Conservation (phyloP, 176 grass and related monocot species). For the Alloteropsis semialata region DNA sequence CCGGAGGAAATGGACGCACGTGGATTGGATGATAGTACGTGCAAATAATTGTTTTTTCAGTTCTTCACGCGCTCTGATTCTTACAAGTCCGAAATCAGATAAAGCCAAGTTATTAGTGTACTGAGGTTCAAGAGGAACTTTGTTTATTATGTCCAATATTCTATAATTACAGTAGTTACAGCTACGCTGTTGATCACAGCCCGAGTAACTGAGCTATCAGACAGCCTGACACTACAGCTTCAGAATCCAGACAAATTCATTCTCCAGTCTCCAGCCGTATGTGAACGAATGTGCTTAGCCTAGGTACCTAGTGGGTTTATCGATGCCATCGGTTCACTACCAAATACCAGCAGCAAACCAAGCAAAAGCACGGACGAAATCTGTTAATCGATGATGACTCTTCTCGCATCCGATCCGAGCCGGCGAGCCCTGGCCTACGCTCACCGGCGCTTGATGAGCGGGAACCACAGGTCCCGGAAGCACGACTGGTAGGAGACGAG, state of each 20-base stretch:
- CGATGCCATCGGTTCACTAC: too few relatives aligned
- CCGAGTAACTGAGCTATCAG: background rate
- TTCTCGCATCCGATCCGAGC: background rate
- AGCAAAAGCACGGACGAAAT: background rate
- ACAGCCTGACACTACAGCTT: background rate
- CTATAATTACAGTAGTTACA: background rate
- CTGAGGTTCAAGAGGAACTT: background rate
- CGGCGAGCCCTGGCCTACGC: background rate
- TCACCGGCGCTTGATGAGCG: slow-evolving; percentile 48
- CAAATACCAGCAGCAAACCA: background rate
- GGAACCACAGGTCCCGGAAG: slow-evolving; percentile 82
- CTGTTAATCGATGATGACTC: background rate
- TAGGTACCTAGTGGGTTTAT: too few relatives aligned
- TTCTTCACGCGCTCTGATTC: background rate
- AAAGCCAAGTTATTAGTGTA: background rate
- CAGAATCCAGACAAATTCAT: background rate
- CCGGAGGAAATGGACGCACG: background rate
- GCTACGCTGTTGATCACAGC: background rate
- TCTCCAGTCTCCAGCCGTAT: too few relatives aligned
- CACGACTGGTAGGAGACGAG: slow-evolving; percentile 94
- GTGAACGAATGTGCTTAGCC: too few relatives aligned
- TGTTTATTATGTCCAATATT: background rate
- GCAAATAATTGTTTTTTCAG: background rate
- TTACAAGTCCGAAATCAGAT: background rate
- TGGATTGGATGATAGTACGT: background rate